Base-by-base conservation (phyloP, 2,329 filamentous ascomycete genomes). In the Scedosporium apiospermum region DNA sequence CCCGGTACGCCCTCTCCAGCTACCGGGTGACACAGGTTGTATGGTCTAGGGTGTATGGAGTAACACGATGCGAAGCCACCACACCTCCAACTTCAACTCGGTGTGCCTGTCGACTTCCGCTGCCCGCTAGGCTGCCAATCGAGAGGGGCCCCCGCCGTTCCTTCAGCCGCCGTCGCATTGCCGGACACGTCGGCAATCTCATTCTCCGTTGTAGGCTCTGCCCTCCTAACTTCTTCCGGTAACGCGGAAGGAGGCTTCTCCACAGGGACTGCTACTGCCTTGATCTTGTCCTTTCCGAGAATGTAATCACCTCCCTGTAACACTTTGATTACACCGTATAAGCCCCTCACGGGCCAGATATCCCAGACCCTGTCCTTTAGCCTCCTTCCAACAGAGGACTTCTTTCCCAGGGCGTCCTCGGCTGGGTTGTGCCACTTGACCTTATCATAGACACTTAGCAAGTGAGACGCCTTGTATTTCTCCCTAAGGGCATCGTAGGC, bases 361-460 rank as follows among this genome's bases (percentile, higher is more conserved):
- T 69, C 65, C 65, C 72, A 74, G 4, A 74, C 63, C 5, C 68
- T 62, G 3, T 68, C 67, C 62, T 69, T 69, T 65, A 76, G 70
- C 42, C 75, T 73, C n/a, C 71, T 70, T 1, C 64, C 67, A 65
- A 71, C 68, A 44, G 66, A 70, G 14, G 68, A 70, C 9, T 66
- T 67, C 41, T 70, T 70, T 41, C 76, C 72, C 1, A 67, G 71
- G 1, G 74, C 72, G 3, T 76, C 71, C 44, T 78, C 76, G 0
- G 5, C 3, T 27, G 53, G 53, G 16, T 16, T n/a, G 21, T 34
- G 26, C 57, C 34, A 38, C 57, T 53, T 60, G 26, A 88, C 84
- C 73, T 90, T 90, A 67, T 90, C 85, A 65, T 85, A 88, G 1
- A 89, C 85, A 34, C 76, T 85, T 0, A 85, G 86, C 65, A 90